Base-by-base conservation (phyloP, 208 protist genomes). In the Phytomonas francai region DNA sequence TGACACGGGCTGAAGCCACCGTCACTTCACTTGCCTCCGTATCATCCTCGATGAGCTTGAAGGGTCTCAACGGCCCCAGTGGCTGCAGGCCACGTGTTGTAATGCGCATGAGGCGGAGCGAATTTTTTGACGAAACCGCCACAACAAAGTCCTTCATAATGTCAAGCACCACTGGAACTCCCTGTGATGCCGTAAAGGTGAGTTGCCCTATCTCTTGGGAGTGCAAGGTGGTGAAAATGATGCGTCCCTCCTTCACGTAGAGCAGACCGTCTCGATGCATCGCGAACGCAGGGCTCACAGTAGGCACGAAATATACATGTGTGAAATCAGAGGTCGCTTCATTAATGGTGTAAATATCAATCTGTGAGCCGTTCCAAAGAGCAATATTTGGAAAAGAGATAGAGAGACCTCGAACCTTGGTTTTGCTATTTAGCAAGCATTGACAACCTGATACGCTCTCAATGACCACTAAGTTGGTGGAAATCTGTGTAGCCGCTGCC, bases 61-160 rank as follows among this genome's bases (percentile, higher is more conserved):
- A 74, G 8, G 78, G 79, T 6, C 91, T 80, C 31, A 90, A 83
- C 2, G 88, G 83, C 27, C 92, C 89, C 16, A 92, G 59, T 32
- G 80, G 73, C 51, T 72, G 77, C 60, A 95, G 45, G 62, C 96
- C 91, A 45, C 83, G 81, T 33, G 83, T 59, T 19, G 73, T 81
- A 34, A 97, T 78, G 4, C 81, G 76, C 3, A 83, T 93, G 16
- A 96, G 72, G 0, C 84, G 81, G 64, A 98, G 75, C n/a, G 87
- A 79, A 66, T 92, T 89, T 68, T 84, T 87, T 33, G 78, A 86
- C 6, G 91, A 92, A 33, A 94, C 79, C 25, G 79, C 83, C 14
- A 91, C 88, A 14, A 98, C 74, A 72, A 87, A 94, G 71, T 97
- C 91, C 67, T 85, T 81, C 85, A 93, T 95, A 45, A 96, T 81